Evolutionary conservation across 768 basidiomycete genomes (phyloP), one percentile per base, ranked within the genome.

Genomic region (Kwoniella botswanensis): DNA sequence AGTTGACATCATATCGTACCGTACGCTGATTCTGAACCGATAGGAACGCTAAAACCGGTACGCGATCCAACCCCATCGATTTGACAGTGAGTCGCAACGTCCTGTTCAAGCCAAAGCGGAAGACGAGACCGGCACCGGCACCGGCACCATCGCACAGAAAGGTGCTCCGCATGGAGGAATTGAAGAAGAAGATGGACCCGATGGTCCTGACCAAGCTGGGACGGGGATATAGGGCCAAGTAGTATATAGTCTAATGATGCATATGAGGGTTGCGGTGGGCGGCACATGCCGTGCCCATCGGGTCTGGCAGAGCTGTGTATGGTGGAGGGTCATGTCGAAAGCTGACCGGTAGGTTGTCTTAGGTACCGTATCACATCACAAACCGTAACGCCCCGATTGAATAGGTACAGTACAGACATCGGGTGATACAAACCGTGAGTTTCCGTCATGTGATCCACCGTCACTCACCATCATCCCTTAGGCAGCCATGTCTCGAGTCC

Each of bases 111-210:
- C 53, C 53, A 10, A 55, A 55, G n/a, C 53, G 22, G 9, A 13
- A 21, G n/a, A 11, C 11, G 2, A 10, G n/a, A 55, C 53, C n/a
- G 53, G n/a, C 53, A 21, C 12, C 9, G 22, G 9, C 15, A 55
- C 17, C 53, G 17, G 53, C 10, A 55, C 53, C 53, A 3, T 7
- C 53, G 10, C 53, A 55, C n/a, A 13, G 22, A 13, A 55, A 55
- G 53, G 53, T 55, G 12, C 17, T 55, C 12, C 17, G 53, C 9
- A 55, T 55, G 12, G 53, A 55, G 22, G 53, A 55, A 24, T 55
- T 55, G 22, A 55, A 55, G 53, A 55, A 55, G 22, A 55, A 13
- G 53, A 55, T 55, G 53, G 22, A 55, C 22, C 53, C 53, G 53
- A 55, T 55, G 53, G n/a, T 15, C 1, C 53, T 55, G 12, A 59